Base-by-base conservation (phyloP, 2,329 filamentous ascomycete genomes). In the Alternaria sp. region DNA sequence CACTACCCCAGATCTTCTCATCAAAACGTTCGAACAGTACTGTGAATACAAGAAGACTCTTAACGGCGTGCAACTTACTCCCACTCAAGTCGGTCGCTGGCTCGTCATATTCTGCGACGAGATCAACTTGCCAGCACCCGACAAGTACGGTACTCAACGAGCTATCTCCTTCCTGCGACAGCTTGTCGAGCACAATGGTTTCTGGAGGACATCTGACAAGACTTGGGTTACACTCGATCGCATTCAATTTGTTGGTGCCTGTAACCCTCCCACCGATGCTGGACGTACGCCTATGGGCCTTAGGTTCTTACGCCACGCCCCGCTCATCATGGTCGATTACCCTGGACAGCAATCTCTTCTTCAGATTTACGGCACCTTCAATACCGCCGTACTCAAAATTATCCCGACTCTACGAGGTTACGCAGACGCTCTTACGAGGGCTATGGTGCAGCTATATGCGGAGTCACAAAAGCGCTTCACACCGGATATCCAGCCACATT, bases 281-380 rank as follows among this genome's bases (percentile, higher is more conserved):
- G 96, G 96, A 25, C 93, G 96, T 87, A 98, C 96, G 12, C 91
- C 96, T 0, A 90, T 99, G 84, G 96, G 93, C 46, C 89, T 93
- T 53, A 88, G 96, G 72, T 99, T 99, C 88, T 86, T 99, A 69
- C 90, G 96, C 62, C 96, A 99, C 80, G 93, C 96, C 15, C 96
- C 96, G n/a, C 88, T 99, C 58, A 92, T 99, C 81, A 99, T 99
- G 96, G 96, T 99, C 45, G 96, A 99, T 77, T 99, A 99, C 76
- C 96, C 96, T 64, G 96, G 96, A 74, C 93, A 99, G 82, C 85
- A 93, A 46, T 99, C 96, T 4, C 87, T 99, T 40, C 91, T 90
- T 70, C 96, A 99, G 79, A 99, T 99, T 70, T 99, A 99, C 77
- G 96, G 96, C 71, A 98, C 96, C 0, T 99, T 99, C 87, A 99